Evolutionary conservation across 345 rosid genomes (phyloP), one percentile per base, ranked within the genome.

Genomic region (Brassica juncea): DNA sequence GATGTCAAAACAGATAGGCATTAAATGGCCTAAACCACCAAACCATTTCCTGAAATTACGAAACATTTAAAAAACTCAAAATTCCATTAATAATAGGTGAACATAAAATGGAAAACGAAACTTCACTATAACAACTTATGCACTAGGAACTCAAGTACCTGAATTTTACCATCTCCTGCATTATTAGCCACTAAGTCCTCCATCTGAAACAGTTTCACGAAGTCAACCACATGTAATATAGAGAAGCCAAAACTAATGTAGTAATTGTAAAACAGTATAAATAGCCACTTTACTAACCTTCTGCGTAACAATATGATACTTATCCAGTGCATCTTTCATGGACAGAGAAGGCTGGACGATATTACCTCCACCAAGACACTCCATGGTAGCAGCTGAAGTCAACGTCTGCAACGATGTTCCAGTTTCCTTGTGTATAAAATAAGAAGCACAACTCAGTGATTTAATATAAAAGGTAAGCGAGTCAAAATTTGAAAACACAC

Each of bases 111-210:
- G 15, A 65, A 27, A 65, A 58, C 7, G 8, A 72, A 64, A 35
- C 19, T 49, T 4, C 16, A 14, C 16, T 47, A 14, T 5, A 74
- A 32, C 58, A 14, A 44, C 63, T 73, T 62, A 12, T 34, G 61
- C 39, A 69, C 25, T 37, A 81, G 35, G 84, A 95, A 37, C 11
- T 21, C 23, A 21, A 21, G 23, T 21, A 21, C 98, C 99, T 92
- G 97, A 77, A 91, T 80, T 75, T 93, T 98, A 65, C 84, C 86
- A 86, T 91, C 98, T 76, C 89, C 86, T 23, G 86, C 88, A 76
- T 88, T 93, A 75, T 76, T 83, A 12, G 85, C 73, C 71, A 90
- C 88, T 84, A 90, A 83, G 58, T 86, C 86, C 78, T 94, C 99
- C 87, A 94, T 82, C 98, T 94, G 90, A 34, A 73, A 82, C 37